Evolutionary conservation across 1,284 basidiomycete species (phyloP), one percentile per base, ranked within the genome.

Genomic region (Thelephora terrestris): DNA sequence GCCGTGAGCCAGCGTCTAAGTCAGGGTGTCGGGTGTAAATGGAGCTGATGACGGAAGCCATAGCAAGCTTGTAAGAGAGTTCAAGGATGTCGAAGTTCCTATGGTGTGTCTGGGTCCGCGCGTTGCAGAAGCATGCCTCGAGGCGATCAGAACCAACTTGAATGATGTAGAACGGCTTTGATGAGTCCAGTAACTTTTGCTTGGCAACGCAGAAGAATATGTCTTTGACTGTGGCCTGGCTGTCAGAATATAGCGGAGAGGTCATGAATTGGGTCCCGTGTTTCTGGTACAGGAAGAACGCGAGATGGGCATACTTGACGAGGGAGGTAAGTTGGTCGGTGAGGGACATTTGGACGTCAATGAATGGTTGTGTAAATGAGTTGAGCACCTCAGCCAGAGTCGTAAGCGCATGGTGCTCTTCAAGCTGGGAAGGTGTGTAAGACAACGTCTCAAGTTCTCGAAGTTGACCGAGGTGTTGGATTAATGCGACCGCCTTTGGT

Each of bases 281-380:
- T 14, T 14, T 32, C 34, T 47, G 50, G 38, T 67, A 57, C 39
- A 64, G 54, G 2, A 64, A 61, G 37, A 64, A 45, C 48, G 48
- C 34, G 10, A 55, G 43, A 44, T 55, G 53, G 0, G 54, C 47
- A 36, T 47, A 53, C 17, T 50, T 48, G 43, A 47, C 45, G 1
- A 54, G 23, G 1, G 39, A 47, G 4, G 18, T 17, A 1, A 55
- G 12, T 27, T 55, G 52, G 25, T 53, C 16, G 2, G 49, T 29
- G 4, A 54, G 47, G 20, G 25, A 38, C 45, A 46, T 47, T n/a
- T 51, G 23, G 4, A 47, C 45, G 5, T 34, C 25, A 34, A 53
- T 49, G 47, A 52, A 57, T 1, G 53, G 37, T 16, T 52, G 20
- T 17, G 51, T 40, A 37, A 54, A 54, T 1, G 54, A 35, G 3